These are phyloP conservation scores for Cladorrhinum sp. DNA, from an alignment of 2,329 filamentous ascomycete species.

Conservation along the genomic window DNA sequence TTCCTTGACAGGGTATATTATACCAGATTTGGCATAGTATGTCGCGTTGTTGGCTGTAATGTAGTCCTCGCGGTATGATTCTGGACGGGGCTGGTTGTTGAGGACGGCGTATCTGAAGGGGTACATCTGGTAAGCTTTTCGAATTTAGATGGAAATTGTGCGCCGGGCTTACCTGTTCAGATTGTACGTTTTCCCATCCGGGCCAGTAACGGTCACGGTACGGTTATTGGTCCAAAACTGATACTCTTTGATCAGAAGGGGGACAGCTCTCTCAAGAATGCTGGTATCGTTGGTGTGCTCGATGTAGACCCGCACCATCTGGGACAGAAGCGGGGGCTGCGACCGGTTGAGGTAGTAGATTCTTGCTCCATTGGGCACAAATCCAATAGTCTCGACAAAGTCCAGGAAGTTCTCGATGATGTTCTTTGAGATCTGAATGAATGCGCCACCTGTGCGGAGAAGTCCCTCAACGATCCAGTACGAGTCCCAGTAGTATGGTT, in stretches of 20 bases:
- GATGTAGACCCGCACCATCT: constrained; percentile 64
- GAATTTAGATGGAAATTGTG: neutral
- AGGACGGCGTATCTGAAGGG: constrained; percentile 51
- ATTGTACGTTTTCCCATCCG: constrained; percentile 46
- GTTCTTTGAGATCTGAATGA: constrained; percentile 61
- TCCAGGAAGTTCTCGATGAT: constrained; percentile 70
- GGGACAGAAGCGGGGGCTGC: constrained; percentile 62
- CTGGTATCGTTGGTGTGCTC: constrained; percentile 62
- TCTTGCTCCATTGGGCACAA: constrained; percentile 66
- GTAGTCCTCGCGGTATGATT: constrained; percentile 66
- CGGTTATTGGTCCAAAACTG: constrained; percentile 62
- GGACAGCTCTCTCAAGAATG: constrained; percentile 58
- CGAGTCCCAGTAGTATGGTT: constrained; percentile 70
- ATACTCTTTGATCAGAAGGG: constrained; percentile 61
- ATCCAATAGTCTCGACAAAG: constrained; percentile 61
- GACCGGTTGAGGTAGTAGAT: constrained; percentile 67
- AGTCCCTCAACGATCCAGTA: constrained; percentile 68
- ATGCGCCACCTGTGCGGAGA: constrained; percentile 61
- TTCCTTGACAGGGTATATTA: constrained; percentile 52
- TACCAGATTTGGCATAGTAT: constrained; percentile 57
- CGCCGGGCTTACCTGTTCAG: constrained; percentile 50
- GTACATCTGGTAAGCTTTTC: neutral
- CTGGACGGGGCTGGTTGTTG: constrained; percentile 65
- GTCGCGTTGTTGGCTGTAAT: constrained; percentile 62
- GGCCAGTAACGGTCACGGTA: constrained; percentile 49